Conservation (phyloP, 352 stramenopile genomes). For the Phytophthora pisi region DNA sequence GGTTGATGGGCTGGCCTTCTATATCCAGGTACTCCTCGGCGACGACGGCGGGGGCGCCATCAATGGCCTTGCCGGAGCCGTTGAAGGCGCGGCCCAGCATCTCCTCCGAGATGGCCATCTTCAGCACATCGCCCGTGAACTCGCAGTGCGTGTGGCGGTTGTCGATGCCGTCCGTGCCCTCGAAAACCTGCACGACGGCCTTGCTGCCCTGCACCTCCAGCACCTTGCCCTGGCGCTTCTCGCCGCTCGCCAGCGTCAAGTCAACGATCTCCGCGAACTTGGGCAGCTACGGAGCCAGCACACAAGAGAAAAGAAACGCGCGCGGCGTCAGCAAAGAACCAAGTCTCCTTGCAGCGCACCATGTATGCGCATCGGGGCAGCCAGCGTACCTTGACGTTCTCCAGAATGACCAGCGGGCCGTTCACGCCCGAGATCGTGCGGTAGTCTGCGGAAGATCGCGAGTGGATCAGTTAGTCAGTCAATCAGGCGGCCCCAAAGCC, state of each 20-base stretch:
- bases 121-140: conserved; percentile 99
- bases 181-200: conserved; percentile 97
- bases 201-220: conserved; percentile 98
- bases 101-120: conserved; percentile 99
- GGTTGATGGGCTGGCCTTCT: conserved; percentile 99
- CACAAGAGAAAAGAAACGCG: neutral
- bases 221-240: conserved; percentile 93
- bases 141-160: conserved; percentile 98
- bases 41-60: conserved; percentile 96
- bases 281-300: conserved; percentile 66
- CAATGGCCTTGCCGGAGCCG: conserved; percentile 98
- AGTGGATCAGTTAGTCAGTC: conserved; percentile 8
- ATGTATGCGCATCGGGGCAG: neutral
- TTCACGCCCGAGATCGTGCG: conserved; percentile 99
- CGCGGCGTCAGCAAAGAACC: neutral
- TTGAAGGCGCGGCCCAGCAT: conserved; percentile 98
- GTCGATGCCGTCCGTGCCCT: conserved; percentile 99
- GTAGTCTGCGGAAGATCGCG: conserved; percentile 81
- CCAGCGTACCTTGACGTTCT: conserved; percentile 97
- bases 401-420: conserved; percentile 98
- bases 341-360: too few species aligned
- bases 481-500: too few species aligned
- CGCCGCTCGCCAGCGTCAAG: conserved; percentile 96
- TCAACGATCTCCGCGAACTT: conserved; percentile 99
- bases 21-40: conserved; percentile 99